Percentiles rank a stretch among this genome's conserved stretches.
phyloP scores from a whole-genome alignment of 2,329 filamentous ascomycete genomes.

The Aspergillus bombycis region DNA sequence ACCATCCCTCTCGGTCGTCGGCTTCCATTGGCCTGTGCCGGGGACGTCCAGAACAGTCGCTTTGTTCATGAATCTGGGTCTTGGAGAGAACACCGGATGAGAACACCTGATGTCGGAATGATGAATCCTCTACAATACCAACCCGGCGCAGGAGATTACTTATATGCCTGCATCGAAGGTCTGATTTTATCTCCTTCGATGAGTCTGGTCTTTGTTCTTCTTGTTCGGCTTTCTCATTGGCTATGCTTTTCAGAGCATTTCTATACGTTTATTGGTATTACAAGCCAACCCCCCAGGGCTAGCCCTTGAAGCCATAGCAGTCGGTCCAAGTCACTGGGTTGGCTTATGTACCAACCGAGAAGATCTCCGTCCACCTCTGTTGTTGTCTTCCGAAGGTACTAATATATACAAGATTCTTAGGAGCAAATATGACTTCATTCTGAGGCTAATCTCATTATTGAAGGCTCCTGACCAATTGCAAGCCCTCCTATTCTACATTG shows the following conservation, averaged over 20 bases:
- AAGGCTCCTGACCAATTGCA: not conserved
- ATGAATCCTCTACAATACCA: too few relatives aligned
- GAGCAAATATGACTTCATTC: constrained; percentile 1
- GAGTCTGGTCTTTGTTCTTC: not conserved
- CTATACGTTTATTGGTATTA: not conserved
- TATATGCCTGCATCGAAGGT: too few relatives aligned
- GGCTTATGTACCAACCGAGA: not conserved
- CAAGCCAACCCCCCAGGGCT: not conserved
- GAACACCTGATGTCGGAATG: not conserved
- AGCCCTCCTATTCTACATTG: not conserved
- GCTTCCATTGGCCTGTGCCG: constrained; percentile 17
- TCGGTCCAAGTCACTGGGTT: not conserved
- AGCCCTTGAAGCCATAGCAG: not conserved
- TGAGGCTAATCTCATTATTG: not conserved
- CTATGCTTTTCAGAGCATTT: not conserved
- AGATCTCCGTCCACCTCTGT: not conserved
- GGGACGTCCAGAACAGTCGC: constrained; percentile 10
- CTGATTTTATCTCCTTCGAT: not conserved
- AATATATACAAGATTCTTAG: not conserved
- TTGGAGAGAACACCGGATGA: not conserved
- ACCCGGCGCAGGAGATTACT: too few relatives aligned
- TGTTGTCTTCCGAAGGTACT: not conserved
- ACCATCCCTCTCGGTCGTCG: constrained; percentile 12
- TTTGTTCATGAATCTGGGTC: not conserved
- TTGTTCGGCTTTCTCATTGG: not conserved